Percentiles rank a stretch among this genome's conserved stretches.
Conservation (phyloP, 2,329 filamentous ascomycete genomes). For the Xenoacremonium recifei region DNA sequence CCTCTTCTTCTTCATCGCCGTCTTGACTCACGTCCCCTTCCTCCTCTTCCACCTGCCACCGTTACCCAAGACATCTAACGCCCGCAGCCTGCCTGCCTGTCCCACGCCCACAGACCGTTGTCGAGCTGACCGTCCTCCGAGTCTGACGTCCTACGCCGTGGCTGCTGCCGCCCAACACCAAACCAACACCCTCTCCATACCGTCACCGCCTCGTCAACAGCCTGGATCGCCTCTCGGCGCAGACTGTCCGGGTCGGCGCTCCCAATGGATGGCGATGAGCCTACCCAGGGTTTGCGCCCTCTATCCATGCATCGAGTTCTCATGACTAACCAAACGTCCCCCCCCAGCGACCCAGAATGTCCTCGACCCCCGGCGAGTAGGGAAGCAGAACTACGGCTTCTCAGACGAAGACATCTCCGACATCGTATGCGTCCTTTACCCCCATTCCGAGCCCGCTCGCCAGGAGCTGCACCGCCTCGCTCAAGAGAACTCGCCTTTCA, state of each 20-base stretch:
- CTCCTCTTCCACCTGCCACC: not conserved
- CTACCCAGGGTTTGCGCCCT: conserved; percentile 38
- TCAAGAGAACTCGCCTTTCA: conserved; percentile 45
- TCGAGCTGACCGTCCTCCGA: conserved; percentile 2
- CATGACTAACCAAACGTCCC: conserved; percentile 14
- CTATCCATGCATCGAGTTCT: not conserved
- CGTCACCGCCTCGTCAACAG: conserved; percentile 12
- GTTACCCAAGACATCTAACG: not conserved
- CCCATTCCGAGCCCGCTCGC: conserved; percentile 70
- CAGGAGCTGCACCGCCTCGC: conserved; percentile 61
- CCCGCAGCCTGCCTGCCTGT: conserved; percentile 4
- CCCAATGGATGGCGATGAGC: conserved; percentile 45
- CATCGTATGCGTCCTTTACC: conserved; percentile 85
- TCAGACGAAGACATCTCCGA: conserved; percentile 81
- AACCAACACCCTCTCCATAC: conserved; percentile 4
- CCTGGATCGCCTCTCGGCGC: conserved; percentile 21
- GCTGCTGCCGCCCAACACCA: conserved; percentile 7
- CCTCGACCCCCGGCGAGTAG: conserved; percentile 76
- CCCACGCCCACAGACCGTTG: conserved; percentile 11
- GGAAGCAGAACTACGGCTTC: conserved; percentile 79
- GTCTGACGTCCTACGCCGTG: conserved; percentile 16
- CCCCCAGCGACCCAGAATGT: conserved; percentile 70
- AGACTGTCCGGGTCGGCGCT: conserved; percentile 30
- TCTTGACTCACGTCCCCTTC: not conserved
- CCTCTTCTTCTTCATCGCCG: conserved; percentile 1